phyloP scores from a whole-genome alignment of 331 rosid genomes.

The Spiraea crenata region DNA sequence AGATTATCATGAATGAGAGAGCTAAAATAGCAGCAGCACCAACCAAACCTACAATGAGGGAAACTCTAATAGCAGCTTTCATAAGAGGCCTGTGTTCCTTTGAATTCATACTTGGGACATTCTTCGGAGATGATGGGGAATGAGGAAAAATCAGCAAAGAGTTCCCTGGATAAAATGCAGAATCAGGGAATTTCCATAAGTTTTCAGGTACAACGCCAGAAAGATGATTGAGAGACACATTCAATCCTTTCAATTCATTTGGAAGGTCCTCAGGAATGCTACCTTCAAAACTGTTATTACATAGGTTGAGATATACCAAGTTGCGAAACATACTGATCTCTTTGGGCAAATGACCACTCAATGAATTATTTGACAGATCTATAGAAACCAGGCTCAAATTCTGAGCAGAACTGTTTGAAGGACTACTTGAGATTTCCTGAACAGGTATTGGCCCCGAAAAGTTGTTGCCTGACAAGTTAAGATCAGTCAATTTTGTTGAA shows the following conservation, averaged over 20 bases:
- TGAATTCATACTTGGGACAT: constrained; percentile 27
- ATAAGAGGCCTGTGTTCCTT: constrained; percentile 32
- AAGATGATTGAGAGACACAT: constrained; percentile 69
- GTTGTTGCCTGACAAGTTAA: constrained; percentile 61
- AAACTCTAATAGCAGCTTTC: constrained; percentile 49
- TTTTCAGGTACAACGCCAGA: constrained; percentile 61
- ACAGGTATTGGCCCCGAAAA: constrained; percentile 57
- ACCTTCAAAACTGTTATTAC: constrained; percentile 58
- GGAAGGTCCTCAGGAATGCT: constrained; percentile 63
- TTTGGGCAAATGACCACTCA: constrained; percentile 55
- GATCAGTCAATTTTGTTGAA: constrained; percentile 54
- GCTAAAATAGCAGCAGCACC: constrained; percentile 44
- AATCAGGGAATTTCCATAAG: constrained; percentile 59
- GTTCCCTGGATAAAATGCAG: constrained; percentile 83
- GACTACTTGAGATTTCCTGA: constrained; percentile 24
- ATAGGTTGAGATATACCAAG: constrained; percentile 56
- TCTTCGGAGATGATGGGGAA: constrained; percentile 40
- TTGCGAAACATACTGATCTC: constrained; percentile 46
- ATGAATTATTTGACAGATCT: constrained; percentile 71
- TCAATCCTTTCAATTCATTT: constrained; percentile 47
- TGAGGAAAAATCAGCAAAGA: constrained; percentile 48
- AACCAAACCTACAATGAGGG: constrained; percentile 54
- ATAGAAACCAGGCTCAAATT: constrained; percentile 49
- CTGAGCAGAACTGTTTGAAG: constrained; percentile 27
- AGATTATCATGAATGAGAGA: constrained; percentile 36